Evolutionary conservation across 306 rosid genomes (phyloP), one percentile per base, ranked within the genome.

Genomic region (Pyrus communis): DNA sequence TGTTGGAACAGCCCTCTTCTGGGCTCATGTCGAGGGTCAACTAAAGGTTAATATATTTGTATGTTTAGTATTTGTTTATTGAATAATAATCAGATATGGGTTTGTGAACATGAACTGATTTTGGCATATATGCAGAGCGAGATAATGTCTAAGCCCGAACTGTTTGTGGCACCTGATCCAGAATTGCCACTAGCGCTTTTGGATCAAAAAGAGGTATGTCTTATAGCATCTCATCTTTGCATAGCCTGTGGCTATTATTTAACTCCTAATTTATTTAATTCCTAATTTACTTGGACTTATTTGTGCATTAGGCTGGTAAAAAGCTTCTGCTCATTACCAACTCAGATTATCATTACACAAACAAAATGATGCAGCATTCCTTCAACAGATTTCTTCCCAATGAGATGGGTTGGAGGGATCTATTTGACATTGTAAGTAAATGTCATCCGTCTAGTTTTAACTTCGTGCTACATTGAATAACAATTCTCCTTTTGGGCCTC

Each of bases 21-120:
- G 93, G 87, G 97, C 98, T 75, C 98, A 95, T 83, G 98, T 95
- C 19, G 98, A 95, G 84, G 98, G 98, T 75, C 98, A 88, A 84
- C 93, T 95, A 66, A 95, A 95, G 98, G 98, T 91, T 78, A 74
- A 72, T 70, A 71, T 57, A 52, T 58, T 58, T 67, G 12, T 49
- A 15, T 15, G 5, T 49, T 49, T 49, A 72, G 70, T 57, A 59
- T 64, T 55, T 45, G 17, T 68, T 63, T 54, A 74, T 40, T 18
- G 23, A 55, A 54, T 75, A 58, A n/a, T 5, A 46, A 54, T 61
- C n/a, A 13, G 11, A 72, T 59, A 69, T 66, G 66, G 27, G 71
- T 73, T 70, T 61, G 54, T 54, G 84, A 46, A 68, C 40, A 13
- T 51, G 35, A 64, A 78, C 81, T 87, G 68, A 85, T 74, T 77